Base-by-base conservation (phyloP, 352 stramenopile species). In the Plasmopara halstedii region DNA sequence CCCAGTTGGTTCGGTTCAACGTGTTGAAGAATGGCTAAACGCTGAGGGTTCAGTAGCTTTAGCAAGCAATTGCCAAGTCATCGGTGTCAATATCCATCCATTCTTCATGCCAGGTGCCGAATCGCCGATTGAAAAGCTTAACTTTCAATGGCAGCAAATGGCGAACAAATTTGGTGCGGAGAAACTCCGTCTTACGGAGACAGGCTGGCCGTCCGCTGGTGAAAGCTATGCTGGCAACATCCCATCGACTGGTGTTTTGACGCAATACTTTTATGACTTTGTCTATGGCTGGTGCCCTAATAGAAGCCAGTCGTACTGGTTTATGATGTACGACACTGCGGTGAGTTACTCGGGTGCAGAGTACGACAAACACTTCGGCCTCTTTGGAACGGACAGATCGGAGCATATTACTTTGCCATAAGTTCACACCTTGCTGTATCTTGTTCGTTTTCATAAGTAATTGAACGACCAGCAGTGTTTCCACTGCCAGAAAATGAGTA, bases 311-410 rank as follows among this genome's bases (percentile, higher is more conserved):
- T 62, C 67, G 34, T 80, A 72, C 65, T 80, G 57, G 53, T 80
- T 80, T 62, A 76, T 80, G 64, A 73, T 80, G 64, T 82, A 74
- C 56, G 70, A 82, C 45, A 60, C 57, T 37, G 72, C 45, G 21
- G 42, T 61, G 36, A 67, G 64, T 44, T 75, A 78, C 67, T 49
- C 47, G 10, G 61, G 64, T 17, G 36, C 29, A 3, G 57, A 76
- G 14, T 76, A 69, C 60, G 73, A 85, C 44, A 76, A 63, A 42
- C 61, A 70, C 55, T 85, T 82, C 29, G 73, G 73, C 25, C 56
- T 85, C 31, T 68, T 64, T 32, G 59, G 50, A 31, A 62, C 58
- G 50, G 64, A 82, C 49, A 68, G 46, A 41, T 50, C 43, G 42
- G 42, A 61, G 39, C 58, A 80, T 51, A 58, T 80, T 17, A 48